Evolutionary conservation across 2,329 filamentous ascomycete genomes (phyloP), one percentile per base, ranked within the genome.

Genomic region (Cadophora malorum): DNA sequence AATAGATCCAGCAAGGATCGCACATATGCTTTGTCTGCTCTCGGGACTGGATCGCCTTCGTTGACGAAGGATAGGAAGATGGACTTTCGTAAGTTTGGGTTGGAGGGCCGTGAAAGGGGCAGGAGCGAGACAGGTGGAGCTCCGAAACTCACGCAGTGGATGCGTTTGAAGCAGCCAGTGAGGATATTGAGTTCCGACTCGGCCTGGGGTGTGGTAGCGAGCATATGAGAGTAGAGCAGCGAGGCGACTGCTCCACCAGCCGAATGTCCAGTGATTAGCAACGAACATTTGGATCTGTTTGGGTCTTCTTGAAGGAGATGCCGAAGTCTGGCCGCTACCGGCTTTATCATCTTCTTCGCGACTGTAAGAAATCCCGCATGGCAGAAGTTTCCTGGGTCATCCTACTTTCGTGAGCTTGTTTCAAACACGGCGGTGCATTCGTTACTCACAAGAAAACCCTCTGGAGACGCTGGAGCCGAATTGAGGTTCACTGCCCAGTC

Each of bases 91-190:
- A 86, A 78, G 14, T 82, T 78, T 0, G 78, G 76, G 1, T 78
- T 78, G 4, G 83, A 73, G 0, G 91, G 89, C 71, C 87, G 91
- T 33, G 83, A 76, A 1, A 96, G 80, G 0, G 93, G 91, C 0
- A 91, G 82, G 0, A 94, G 83, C 23, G 89, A 91, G 1, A 96
- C 83, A 0, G 93, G 93, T 0, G 93, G 93, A 0, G 92, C 86
- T n/a, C 93, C 93, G 73, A 96, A 96, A 0, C 91, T 94, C 50
- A 96, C 82, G 79, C 93, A 97, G 79, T 97, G 93, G 3, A 96
- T 85, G 52, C 92, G 84, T 75, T 90, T 91, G 81, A 97, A 96
- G 78, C 84, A 89, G 1, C 84, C 84, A 0, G 90, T 89, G 4
- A 96, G 84, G 38, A 82, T 78, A 69, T 85, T 92, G 53, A 97